Percentiles rank a stretch among this genome's conserved stretches.
phyloP scores from a whole-genome alignment of 73 alveolate species.

The Symbiodinium natans region DNA sequence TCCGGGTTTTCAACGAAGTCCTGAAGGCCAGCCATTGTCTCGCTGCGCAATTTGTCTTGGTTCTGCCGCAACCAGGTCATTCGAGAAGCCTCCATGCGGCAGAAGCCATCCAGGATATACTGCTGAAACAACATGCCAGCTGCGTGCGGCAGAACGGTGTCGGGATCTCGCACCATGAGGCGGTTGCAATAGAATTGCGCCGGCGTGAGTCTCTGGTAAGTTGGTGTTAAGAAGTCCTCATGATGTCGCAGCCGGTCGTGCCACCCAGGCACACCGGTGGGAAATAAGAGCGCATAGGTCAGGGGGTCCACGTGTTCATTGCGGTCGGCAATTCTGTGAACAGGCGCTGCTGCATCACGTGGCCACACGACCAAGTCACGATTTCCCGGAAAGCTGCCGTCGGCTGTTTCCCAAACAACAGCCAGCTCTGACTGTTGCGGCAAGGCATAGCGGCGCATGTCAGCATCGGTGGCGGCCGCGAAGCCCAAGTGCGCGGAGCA shows the following conservation, averaged over 20 bases:
- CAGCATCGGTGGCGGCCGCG: slow-evolving; percentile 2
- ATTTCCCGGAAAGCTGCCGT: not conserved
- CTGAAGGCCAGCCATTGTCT: not conserved
- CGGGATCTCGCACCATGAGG: not conserved
- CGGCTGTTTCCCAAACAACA: not conserved
- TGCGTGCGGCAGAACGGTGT: not conserved
- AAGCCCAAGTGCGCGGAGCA: not conserved
- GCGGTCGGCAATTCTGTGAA: not conserved
- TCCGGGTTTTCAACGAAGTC: not conserved
- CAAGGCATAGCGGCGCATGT: slow-evolving; percentile 1
- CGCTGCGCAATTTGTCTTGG: not conserved
- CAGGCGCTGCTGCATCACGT: not conserved
- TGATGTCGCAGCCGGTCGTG: not conserved
- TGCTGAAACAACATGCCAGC: slow-evolving; percentile 25
- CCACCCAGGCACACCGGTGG: slow-evolving; percentile 39
- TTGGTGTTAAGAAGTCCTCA: not conserved
- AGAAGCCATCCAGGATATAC: slow-evolving; percentile 1
- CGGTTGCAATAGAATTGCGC: slow-evolving; percentile 18
- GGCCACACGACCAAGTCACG: slow-evolving; percentile 56
- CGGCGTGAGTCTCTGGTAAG: not conserved
- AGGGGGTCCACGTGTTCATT: slow-evolving; percentile 9
- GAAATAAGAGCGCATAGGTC: slow-evolving; percentile 31
- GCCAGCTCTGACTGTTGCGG: slow-evolving; percentile 18
- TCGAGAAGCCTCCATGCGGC: slow-evolving; percentile 9
- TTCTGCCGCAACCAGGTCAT: slow-evolving; percentile 21